Evolutionary conservation across 768 basidiomycete species (phyloP).

Genomic region (Rhizopogon salebrosus): DNA sequence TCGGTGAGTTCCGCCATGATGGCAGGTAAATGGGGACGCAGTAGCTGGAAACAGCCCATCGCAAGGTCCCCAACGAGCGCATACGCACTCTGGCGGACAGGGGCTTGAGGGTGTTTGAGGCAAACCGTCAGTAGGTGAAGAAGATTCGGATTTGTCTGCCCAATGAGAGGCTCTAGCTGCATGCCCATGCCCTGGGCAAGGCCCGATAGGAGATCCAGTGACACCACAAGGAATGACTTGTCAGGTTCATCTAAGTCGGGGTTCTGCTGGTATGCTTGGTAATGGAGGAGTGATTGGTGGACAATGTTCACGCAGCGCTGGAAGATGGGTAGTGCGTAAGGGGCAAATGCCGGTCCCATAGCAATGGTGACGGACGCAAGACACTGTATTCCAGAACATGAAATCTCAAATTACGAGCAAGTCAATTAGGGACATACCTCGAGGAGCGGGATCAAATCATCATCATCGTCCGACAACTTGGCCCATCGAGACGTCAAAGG

Average conservation of each 20-base stretch:
- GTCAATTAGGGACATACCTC: constrained; percentile 59
- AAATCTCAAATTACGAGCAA: background rate
- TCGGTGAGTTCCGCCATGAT: constrained; percentile 87
- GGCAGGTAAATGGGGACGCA: constrained; percentile 80
- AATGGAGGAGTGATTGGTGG: constrained; percentile 74
- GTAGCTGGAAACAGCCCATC: constrained; percentile 86
- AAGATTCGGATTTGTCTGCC: constrained; percentile 66
- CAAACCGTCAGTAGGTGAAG: constrained; percentile 81
- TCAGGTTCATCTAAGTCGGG: constrained; percentile 93
- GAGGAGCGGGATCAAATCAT: constrained; percentile 88
- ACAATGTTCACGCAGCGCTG: constrained; percentile 87
- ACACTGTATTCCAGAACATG: constrained; percentile 51
- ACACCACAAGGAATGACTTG: constrained; percentile 94
- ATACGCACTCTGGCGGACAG: constrained; percentile 94
- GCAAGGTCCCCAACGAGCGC: constrained; percentile 98
- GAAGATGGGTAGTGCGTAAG: constrained; percentile 88
- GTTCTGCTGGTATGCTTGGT: constrained; percentile 84
- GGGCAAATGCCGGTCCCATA: constrained; percentile 82
- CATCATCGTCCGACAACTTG: constrained; percentile 86
- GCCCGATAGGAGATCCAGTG: constrained; percentile 94
- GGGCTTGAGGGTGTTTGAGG: constrained; percentile 92
- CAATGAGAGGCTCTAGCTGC: constrained; percentile 69
- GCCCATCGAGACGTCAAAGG: constrained; percentile 87
- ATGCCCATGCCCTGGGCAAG: constrained; percentile 90
- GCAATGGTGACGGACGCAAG: constrained; percentile 97